Evolutionary conservation across 2,329 filamentous ascomycete genomes (phyloP), one percentile per base, ranked within the genome.

Genomic region (Fusarium foetens): DNA sequence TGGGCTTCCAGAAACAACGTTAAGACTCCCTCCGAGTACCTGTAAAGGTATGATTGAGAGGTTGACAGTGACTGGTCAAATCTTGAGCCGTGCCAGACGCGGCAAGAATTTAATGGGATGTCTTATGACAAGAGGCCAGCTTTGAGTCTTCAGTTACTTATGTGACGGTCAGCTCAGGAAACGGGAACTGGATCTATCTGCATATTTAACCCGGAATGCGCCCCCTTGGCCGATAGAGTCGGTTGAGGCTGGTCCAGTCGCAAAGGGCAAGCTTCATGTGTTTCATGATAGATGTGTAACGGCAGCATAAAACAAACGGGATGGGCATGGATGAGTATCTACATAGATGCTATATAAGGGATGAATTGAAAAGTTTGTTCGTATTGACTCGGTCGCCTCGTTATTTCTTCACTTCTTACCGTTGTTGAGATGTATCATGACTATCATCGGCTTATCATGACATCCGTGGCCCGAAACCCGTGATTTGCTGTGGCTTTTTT

Each of bases 1-100:
- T 82, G 80, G 81, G 80, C 76, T 43, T 75, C 79, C 45, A 81
- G 78, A 74, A 82, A 82, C 76, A 81, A 81, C 61, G 79, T 81
- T 63, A 76, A 75, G 52, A 75, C 76, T 36, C 80, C 80, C 21
- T 71, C 74, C 23, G 76, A 80, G 71, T 79, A 79, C 59, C 68
- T 80, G 57, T 73, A 65, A 61, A 72, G 35, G 49, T 51, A 17
- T n/a, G 23, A 12, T 7, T 21, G 58, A 41, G 53, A 46, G 33
- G 27, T 31, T 42, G 58, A 57, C 25, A 21, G 23, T n/a, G 58
- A 70, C 31, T 27, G 38, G 46, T 27, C 35, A 16, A 43, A 45
- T 19, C 39, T 58, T 45, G 36, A 38, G 58, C 45, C 54, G 48
- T 51, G 46, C 41, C 33, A 43, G 39, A 35, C 25, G 43, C 29